Base-by-base conservation (phyloP, 1,139 yeast species). In the Taphrina confusa region DNA sequence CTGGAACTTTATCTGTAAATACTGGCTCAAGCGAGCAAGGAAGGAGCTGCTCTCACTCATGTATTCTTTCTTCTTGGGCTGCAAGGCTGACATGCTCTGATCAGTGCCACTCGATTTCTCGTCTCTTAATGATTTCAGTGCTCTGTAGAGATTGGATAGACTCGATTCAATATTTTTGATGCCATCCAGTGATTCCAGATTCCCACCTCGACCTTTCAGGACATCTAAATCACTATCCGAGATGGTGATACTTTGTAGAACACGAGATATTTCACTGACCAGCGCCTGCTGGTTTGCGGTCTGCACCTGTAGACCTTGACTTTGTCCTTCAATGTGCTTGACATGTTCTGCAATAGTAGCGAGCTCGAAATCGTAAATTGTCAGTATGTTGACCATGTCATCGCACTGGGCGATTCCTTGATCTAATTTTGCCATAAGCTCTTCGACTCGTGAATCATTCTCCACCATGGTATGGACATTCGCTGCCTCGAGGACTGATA, bases 231-330 rank as follows among this genome's bases (percentile, higher is more conserved):
- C 83, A 0, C 75, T 74, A 14, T 80, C 79, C 64, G 84, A 82
- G 44, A 90, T 76, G 61, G 85, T 81, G 5, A 88, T 87, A 23
- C 89, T 85, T 56, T 81, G 80, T 63, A 89, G 73, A 55, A 89
- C 77, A n/a, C 79, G 80, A 60, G 81, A 80, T 62, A 90, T 78
- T 62, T 87, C 92, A 57, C 80, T 81, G 77, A 83, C 85, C 42
- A 91, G 75, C 20, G 79, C 72, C 67, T 87, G 87, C 71, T 87
- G 88, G 72, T 91, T 91, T 39, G 88, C 84, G 3, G 92, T 82
- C 67, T 84, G 85, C 2, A 90, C 86, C 72, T 91, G 97, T 33
- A 90, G 74, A 56, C 96, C 96, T 67, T 84, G 83, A 1, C 90
- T 84, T 68, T 87, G 87, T 45, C 78, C 76, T 69, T 90, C 96